phyloP scores from a whole-genome alignment of 805 yeast species.

The Wickerhamiella cacticola region DNA sequence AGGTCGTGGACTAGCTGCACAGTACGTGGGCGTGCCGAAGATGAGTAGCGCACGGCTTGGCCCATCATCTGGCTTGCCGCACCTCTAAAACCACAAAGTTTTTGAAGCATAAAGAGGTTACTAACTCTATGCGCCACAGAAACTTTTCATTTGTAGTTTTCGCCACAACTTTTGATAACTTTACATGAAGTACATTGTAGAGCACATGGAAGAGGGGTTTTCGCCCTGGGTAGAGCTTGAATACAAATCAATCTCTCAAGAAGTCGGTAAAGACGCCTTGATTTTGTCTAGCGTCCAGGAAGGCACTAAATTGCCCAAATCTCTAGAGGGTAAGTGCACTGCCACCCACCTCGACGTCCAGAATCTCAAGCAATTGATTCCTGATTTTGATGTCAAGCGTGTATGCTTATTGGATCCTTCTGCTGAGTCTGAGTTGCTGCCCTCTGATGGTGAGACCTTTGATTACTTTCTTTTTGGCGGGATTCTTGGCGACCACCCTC shows the following conservation, averaged over 20 bases:
- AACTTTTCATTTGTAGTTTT: conserved; percentile 4
- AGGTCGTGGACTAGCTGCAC: conserved; percentile 10
- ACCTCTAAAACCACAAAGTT: background rate
- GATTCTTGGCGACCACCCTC: conserved; percentile 77
- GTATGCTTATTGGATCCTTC: conserved; percentile 86
- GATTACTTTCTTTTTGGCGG: conserved; percentile 96
- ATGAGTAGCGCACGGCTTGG: background rate
- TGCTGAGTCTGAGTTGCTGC: conserved; percentile 60
- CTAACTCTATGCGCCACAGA: conserved; percentile 10
- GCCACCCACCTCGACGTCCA: conserved; percentile 71
- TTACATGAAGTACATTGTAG: conserved; percentile 63
- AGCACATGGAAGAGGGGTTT: conserved; percentile 95
- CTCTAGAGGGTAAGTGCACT: conserved; percentile 39
- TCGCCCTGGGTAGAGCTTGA: conserved; percentile 92
- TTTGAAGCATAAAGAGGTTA: conserved; percentile 7
- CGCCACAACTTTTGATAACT: background rate
- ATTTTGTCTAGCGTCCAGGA: conserved; percentile 64
- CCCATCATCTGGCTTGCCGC: background rate
- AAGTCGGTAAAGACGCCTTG: conserved; percentile 67
- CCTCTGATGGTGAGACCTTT: conserved; percentile 51
- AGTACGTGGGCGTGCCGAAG: conserved; percentile 5
- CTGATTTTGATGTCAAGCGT: conserved; percentile 34
- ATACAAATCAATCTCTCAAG: conserved; percentile 68
- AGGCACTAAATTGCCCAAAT: conserved; percentile 55
- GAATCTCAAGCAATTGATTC: conserved; percentile 26